Evolutionary conservation across 208 protist species (phyloP).

Genomic region (Leishmania braziliensis): DNA sequence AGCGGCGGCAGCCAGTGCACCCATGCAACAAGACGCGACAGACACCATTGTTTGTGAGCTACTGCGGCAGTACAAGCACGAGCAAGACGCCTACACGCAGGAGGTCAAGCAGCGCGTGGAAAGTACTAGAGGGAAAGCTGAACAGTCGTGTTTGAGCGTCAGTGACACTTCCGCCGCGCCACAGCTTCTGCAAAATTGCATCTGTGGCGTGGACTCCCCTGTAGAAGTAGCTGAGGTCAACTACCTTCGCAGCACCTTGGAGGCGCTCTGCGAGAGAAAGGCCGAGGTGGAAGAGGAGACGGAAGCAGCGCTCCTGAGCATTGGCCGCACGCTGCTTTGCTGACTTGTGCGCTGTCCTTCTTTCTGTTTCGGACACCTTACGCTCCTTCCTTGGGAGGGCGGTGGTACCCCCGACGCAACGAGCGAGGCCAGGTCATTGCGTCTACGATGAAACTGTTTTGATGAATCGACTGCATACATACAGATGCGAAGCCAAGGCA

Average conservation of each 20-base stretch:
- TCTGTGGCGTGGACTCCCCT: background rate
- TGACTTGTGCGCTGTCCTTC: background rate
- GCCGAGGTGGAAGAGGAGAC: constrained; percentile 13
- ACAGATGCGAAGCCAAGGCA: background rate
- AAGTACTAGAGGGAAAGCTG: background rate
- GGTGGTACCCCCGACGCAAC: background rate
- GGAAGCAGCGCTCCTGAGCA: constrained; percentile 10
- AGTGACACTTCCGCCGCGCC: constrained; percentile 1
- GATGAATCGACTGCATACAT: background rate
- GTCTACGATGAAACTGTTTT: background rate
- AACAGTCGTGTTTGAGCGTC: background rate
- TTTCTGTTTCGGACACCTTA: background rate
- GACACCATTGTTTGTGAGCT: background rate
- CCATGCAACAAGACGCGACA: background rate
- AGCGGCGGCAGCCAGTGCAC: background rate
- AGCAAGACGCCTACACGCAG: background rate
- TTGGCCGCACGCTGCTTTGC: constrained; percentile 15
- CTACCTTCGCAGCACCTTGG: constrained; percentile 1
- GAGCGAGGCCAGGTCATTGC: background rate
- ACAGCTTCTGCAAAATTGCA: background rate
- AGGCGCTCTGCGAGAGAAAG: constrained; percentile 7
- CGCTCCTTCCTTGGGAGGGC: background rate
- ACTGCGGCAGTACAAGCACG: background rate
- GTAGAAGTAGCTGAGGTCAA: background rate
- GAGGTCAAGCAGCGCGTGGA: background rate